Evolutionary conservation across 2,329 filamentous ascomycete genomes (phyloP), one percentile per base, ranked within the genome.

Genomic region (Trichophyton rubrum): DNA sequence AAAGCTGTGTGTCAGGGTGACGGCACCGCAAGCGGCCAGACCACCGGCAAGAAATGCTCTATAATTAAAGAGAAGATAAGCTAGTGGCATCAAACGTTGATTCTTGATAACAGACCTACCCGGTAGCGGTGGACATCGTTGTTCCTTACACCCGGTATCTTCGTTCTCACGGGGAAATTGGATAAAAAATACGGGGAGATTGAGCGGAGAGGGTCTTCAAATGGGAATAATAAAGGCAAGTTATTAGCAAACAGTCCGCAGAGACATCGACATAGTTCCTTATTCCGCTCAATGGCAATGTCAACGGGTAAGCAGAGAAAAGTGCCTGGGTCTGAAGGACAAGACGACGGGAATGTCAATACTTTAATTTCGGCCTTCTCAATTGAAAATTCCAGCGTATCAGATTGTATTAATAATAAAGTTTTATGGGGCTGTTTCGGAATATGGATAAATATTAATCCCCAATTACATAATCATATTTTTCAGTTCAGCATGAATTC

Each of bases 1-100:
- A 78, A 97, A 97, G 61, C 91, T 91, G 76, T 99, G 93, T 58
- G 93, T 97, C 66, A 95, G 91, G 45, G 92, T 97, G 61, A 99
- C 93, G 66, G 93, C 93, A 71, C 93, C 93, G 77, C 92, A 97
- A 66, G 93, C 93, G 71, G 93, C 93, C 71, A 99, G 88, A 72
- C 93, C 93, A 72, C 93, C 93, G 61, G 93, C 92, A 69, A 97
- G 85, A 79, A 99, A 99, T 64, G 90, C 89, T 67, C 91, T 84
- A 59, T 20, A 17, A n/a, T 35, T 3, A 8, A 27, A 20, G 15
- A 13, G 49, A 33, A 55, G 11, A 22, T 55, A 15, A 55, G 49
- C 27, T 15, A 8, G 17, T 15, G 8, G 49, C 15, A 33, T 35
- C 17, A 5, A 35, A 13, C 27, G n/a, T 8, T n/a, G 5, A 8